phyloP scores from a whole-genome alignment of 176 grass and related monocot genomes.

The Carex pumila region DNA sequence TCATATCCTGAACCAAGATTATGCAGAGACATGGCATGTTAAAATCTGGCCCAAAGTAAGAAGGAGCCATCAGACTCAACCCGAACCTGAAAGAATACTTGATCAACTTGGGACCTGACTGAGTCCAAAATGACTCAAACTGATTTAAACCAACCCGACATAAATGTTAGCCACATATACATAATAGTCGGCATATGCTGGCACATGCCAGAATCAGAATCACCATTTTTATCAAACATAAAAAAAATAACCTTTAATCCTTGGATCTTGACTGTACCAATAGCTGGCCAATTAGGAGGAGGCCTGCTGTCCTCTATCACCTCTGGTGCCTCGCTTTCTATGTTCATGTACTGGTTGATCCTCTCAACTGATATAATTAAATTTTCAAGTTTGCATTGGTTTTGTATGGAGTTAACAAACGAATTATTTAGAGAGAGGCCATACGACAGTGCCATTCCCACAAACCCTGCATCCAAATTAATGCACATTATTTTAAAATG shows the following conservation, averaged over 20 bases:
- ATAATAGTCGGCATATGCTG: not conserved
- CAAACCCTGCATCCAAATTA: slow-evolving; percentile 49
- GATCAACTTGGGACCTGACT: not conserved
- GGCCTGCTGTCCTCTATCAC: slow-evolving; percentile 53
- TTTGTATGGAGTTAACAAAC: slow-evolving; percentile 70
- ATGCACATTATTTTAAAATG: not conserved
- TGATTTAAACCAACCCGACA: not conserved
- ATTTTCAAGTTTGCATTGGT: slow-evolving; percentile 69
- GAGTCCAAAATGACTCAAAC: not conserved
- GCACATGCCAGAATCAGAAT: slow-evolving; percentile 29
- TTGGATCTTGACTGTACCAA: slow-evolving; percentile 64
- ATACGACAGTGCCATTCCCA: slow-evolving; percentile 92
- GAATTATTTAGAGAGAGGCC: slow-evolving; percentile 80
- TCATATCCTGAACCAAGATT: not conserved
- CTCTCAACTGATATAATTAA: slow-evolving; percentile 90
- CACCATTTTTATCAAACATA: not conserved
- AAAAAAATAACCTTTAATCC: slow-evolving; percentile 60
- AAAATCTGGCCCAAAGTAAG: not conserved
- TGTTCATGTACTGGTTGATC: slow-evolving; percentile 82
- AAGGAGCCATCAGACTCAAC: not conserved
- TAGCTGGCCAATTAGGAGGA: slow-evolving; percentile 55
- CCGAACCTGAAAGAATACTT: not conserved
- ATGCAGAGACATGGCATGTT: not conserved
- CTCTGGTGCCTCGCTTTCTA: slow-evolving; percentile 64
- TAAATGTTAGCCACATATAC: not conserved